Conservation (phyloP, 148 eudicot species). For the Silene uniflora region DNA sequence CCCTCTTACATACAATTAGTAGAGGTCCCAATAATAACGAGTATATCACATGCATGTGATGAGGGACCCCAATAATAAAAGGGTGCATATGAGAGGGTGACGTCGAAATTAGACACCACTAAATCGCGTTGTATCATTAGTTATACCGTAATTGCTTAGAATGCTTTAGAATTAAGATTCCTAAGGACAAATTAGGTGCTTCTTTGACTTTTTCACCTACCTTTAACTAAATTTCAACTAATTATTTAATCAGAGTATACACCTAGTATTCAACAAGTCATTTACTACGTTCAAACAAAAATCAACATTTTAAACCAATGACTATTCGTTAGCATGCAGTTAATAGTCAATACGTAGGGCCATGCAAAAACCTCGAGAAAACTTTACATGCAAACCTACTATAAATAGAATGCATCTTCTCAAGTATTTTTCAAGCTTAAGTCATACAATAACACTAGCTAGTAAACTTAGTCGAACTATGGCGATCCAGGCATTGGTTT, state of each 20-base stretch:
- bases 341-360: neutral
- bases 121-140: too few relatives aligned
- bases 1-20: too few relatives aligned
- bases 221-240: slow-evolving; percentile 9
- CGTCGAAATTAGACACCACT: too few relatives aligned
- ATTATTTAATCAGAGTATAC: neutral
- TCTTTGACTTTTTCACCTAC: slow-evolving; percentile 9
- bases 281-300: slow-evolving; percentile 10
- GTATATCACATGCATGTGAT: too few relatives aligned
- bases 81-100: too few relatives aligned
- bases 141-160: neutral
- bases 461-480: slow-evolving; percentile 21
- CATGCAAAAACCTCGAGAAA: slow-evolving; percentile 3
- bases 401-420: slow-evolving; percentile 14
- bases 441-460: slow-evolving; percentile 3
- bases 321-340: slow-evolving; percentile 10
- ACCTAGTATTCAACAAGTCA: neutral
- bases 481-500: slow-evolving; percentile 30
- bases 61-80: too few relatives aligned
- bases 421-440: neutral
- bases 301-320: neutral
- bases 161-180: neutral
- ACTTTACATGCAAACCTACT: slow-evolving; percentile 7
- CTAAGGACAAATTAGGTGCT: neutral
- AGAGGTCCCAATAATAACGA: too few relatives aligned